A percentile compares a stretch with the other conserved stretches of the same genome.
phyloP scores from a whole-genome alignment of 2,329 filamentous ascomycete species.

The Knoxdaviesia proteae region DNA sequence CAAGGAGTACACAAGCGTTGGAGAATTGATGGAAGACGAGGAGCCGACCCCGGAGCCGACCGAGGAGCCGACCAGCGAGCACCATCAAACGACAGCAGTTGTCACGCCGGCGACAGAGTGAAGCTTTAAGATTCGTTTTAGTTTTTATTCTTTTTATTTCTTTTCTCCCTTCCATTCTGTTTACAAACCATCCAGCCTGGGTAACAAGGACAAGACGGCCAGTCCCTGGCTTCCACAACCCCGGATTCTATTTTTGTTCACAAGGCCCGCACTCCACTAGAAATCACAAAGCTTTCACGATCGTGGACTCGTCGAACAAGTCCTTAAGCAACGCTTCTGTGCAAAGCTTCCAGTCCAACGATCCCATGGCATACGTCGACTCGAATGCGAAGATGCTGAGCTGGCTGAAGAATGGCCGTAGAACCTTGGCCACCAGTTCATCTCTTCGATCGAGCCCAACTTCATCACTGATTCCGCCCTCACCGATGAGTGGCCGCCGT shows the following conservation, averaged over 20 bases:
- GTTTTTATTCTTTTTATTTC: neutral
- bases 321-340: slow-evolving; percentile 45
- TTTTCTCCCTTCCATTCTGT: neutral
- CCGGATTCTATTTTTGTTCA: no score
- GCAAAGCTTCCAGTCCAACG: slow-evolving; percentile 44
- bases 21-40: no score
- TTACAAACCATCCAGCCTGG: no score
- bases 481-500: slow-evolving; percentile 28
- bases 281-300: slow-evolving; percentile 34
- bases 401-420: slow-evolving; percentile 77
- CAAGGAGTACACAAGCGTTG: no score
- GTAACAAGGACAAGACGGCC: no score
- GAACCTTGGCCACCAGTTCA: slow-evolving; percentile 52
- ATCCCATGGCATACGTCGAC: slow-evolving; percentile 69
- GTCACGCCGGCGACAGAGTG: no score
- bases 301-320: slow-evolving; percentile 58
- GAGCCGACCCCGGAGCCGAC: no score
- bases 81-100: no score
- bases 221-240: no score
- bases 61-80: no score
- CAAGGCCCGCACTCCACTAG: no score
- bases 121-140: no score
- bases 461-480: slow-evolving; percentile 32
- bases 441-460: slow-evolving; percentile 37
- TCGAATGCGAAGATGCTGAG: slow-evolving; percentile 89